phyloP scores from a whole-genome alignment of 306 rosid species.

The Trifolium pratense region DNA sequence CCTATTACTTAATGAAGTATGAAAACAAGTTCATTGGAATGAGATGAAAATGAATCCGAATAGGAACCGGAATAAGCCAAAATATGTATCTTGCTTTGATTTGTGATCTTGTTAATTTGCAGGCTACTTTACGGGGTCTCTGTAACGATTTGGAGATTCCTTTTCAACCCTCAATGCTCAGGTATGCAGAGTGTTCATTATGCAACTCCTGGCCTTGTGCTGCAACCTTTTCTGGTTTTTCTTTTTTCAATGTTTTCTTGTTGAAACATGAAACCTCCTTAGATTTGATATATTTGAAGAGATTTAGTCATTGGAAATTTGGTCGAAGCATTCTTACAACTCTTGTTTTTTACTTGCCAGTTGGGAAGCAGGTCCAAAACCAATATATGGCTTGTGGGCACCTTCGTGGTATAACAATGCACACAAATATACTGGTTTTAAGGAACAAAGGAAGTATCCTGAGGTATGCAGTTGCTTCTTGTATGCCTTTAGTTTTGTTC shows the following conservation, averaged over 20 bases:
- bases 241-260: conserved; percentile 18
- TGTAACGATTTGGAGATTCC: conserved; percentile 80
- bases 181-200: conserved; percentile 51
- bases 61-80: neutral
- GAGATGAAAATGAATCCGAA: neutral
- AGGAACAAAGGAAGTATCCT: conserved; percentile 60
- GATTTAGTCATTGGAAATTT: conserved; percentile 5
- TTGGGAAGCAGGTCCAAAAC: conserved; percentile 86
- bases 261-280: neutral
- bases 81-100: conserved; percentile 9
- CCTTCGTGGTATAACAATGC: conserved; percentile 81
- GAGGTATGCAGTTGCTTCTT: conserved; percentile 51
- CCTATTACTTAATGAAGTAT: conserved; percentile 22
- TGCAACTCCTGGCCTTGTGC: conserved; percentile 13
- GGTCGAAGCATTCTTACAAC: conserved; percentile 10
- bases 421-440: conserved; percentile 66
- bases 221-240: conserved; percentile 13
- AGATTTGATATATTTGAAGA: neutral
- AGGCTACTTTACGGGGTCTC: conserved; percentile 71
- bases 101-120: conserved; percentile 39
- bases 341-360: conserved; percentile 49
- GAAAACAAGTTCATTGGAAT: conserved; percentile 21
- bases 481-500: conserved; percentile 25
- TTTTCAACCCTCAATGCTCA: conserved; percentile 77
- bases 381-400: conserved; percentile 83